Evolutionary conservation across 768 basidiomycete genomes (phyloP).

Genomic region (Leccinum sublutescens): DNA sequence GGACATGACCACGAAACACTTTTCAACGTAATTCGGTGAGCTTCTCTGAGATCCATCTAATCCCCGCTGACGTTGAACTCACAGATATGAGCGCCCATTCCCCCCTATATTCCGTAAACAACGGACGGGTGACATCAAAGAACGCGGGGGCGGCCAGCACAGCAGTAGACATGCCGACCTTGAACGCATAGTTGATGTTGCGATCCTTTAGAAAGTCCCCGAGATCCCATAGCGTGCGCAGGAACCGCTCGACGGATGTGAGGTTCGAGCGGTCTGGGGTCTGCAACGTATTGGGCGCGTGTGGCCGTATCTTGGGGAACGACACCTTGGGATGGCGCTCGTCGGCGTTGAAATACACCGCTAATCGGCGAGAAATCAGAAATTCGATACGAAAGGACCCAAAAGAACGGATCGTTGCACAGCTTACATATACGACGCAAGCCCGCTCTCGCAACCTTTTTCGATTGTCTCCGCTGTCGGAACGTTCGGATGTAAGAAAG

Average conservation of each 20-base stretch:
- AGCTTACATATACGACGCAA: conserved; percentile 45
- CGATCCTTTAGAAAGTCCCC: conserved; percentile 63
- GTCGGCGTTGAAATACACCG: conserved; percentile 53
- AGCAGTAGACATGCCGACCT: conserved; percentile 80
- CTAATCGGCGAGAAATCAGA: conserved; percentile 27
- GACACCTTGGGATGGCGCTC: conserved; percentile 50
- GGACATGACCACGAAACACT: conserved; percentile 91
- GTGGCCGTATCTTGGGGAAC: conserved; percentile 80
- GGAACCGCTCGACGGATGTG: conserved; percentile 57
- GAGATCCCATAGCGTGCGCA: conserved; percentile 72
- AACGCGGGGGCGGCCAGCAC: conserved; percentile 88
- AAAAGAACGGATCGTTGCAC: neutral
- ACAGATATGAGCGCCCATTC: conserved; percentile 97
- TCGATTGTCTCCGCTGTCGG: conserved; percentile 9
- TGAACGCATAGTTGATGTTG: conserved; percentile 85
- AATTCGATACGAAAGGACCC: conserved; percentile 2
- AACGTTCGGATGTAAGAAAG: conserved; percentile 23
- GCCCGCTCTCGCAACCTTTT: conserved; percentile 19
- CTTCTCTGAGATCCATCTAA: conserved; percentile 3
- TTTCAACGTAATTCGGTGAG: conserved; percentile 3
- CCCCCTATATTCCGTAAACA: conserved; percentile 80
- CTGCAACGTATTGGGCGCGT: conserved; percentile 84
- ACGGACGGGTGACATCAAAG: conserved; percentile 69
- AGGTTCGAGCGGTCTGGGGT: conserved; percentile 66
- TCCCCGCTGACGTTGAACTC: conserved; percentile 26